phyloP scores from a whole-genome alignment of 2,329 filamentous ascomycete species.

The Claviceps sp. region DNA sequence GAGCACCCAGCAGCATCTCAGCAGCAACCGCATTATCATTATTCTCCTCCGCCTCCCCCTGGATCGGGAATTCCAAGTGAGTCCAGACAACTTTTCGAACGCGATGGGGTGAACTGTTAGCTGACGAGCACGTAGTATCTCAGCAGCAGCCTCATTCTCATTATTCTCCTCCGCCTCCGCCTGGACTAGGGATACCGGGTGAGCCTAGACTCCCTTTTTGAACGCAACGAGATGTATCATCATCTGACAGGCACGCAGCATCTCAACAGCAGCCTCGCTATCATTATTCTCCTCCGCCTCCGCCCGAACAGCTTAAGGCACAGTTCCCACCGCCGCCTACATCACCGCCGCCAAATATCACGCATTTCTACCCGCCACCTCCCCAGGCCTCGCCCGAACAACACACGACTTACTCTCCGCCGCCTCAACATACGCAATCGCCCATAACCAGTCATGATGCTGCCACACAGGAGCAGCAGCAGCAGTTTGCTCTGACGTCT shows the following conservation, averaged over 20 bases:
- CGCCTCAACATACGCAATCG: constrained; percentile 12
- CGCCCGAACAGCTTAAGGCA: constrained; percentile 17
- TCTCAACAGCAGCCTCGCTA: constrained; percentile 11
- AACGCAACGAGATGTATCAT: too few species aligned
- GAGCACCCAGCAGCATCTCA: constrained; percentile 5
- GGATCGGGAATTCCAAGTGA: constrained; percentile 13
- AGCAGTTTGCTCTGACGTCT: too few species aligned
- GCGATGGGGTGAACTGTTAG: neutral
- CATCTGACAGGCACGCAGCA: neutral
- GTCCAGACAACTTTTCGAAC: neutral
- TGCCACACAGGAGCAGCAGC: constrained; percentile 8
- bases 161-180: neutral
- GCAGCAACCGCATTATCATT: constrained; percentile 9
- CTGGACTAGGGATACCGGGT: constrained; percentile 2
- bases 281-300: neutral
- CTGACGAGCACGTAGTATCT: constrained; percentile 5
- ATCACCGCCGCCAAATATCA: constrained; percentile 31
- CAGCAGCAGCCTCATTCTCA: constrained; percentile 10
- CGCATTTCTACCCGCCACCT: constrained; percentile 28
- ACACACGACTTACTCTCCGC: constrained; percentile 16
- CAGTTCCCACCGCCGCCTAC: constrained; percentile 33
- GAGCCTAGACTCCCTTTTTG: too few species aligned
- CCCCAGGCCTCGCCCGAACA: constrained; percentile 6
- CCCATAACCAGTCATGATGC: constrained; percentile 8
- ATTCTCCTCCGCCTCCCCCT: neutral